A percentile compares a stretch with the other conserved stretches of the same genome.
These are phyloP conservation scores for Tricholoma bakamatsutake DNA, from an alignment of 768 basidiomycete genomes.

Conservation along the genomic window DNA sequence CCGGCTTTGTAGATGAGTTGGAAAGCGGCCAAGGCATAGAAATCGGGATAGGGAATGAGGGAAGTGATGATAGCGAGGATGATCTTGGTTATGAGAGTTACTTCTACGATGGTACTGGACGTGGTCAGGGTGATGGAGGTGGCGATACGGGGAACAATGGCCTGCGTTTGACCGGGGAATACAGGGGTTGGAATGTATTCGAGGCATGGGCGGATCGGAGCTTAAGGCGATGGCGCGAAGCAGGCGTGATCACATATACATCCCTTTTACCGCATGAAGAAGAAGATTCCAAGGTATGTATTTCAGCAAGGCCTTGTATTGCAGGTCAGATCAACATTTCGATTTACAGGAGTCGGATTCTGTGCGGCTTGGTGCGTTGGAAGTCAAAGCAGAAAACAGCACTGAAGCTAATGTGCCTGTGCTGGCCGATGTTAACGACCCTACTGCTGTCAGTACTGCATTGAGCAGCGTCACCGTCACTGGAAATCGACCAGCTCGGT, in stretches of 20 bases:
- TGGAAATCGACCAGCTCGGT: constrained; percentile 6
- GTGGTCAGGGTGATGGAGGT: constrained; percentile 74
- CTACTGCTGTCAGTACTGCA: constrained; percentile 19
- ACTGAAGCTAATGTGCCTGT: constrained; percentile 62
- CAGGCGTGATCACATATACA: constrained; percentile 59
- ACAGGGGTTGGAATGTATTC: constrained; percentile 86
- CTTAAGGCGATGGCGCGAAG: constrained; percentile 79
- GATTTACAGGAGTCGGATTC: constrained; percentile 30
- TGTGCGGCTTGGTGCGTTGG: constrained; percentile 33
- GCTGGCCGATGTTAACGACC: constrained; percentile 35
- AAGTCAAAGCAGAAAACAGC: constrained; percentile 34
- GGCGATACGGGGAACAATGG: constrained; percentile 71
- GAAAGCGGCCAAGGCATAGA: constrained; percentile 89
- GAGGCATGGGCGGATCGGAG: constrained; percentile 94
- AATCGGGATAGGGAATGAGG: constrained; percentile 52
- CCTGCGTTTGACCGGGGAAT: constrained; percentile 75
- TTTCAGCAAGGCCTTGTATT: background rate
- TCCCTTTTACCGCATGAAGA: constrained; percentile 31
- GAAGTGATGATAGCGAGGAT: constrained; percentile 73
- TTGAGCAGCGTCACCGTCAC: constrained; percentile 13
- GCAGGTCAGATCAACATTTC: background rate
- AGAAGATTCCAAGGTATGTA: constrained; percentile 40
- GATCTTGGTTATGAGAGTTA: constrained; percentile 83
- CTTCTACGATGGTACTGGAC: constrained; percentile 74
- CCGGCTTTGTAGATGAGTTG: constrained; percentile 85